Evolutionary conservation across 2,329 filamentous ascomycete species (phyloP).

Genomic region (Tolypocladium pustulatum): DNA sequence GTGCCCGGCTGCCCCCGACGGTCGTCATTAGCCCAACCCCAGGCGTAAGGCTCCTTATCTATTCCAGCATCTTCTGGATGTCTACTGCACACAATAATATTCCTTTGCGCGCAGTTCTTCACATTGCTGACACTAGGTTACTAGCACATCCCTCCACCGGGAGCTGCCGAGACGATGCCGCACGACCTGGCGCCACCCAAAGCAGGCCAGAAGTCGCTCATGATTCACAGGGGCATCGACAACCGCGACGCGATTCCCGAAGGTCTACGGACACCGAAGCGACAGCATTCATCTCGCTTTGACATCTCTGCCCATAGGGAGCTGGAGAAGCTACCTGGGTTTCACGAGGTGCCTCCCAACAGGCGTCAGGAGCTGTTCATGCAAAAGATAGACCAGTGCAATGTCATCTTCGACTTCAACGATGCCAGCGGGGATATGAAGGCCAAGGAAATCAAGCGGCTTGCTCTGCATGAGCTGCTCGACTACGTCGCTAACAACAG

Average conservation of each 20-base stretch:
- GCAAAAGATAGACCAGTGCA: constrained; percentile 99
- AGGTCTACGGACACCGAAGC: constrained; percentile 86
- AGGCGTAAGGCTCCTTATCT: constrained; percentile 49
- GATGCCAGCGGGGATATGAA: constrained; percentile 98
- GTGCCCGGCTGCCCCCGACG: constrained; percentile 57
- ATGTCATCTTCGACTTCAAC: constrained; percentile 99
- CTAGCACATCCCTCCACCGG: constrained; percentile 80
- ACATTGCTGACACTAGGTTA: background rate
- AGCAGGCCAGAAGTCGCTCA: constrained; percentile 75
- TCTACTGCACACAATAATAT: background rate
- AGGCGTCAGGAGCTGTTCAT: constrained; percentile 95
- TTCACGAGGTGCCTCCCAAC: constrained; percentile 94
- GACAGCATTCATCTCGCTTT: constrained; percentile 95
- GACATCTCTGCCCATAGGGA: constrained; percentile 96
- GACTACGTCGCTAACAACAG: constrained; percentile 98
- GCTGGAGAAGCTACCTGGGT: constrained; percentile 92
- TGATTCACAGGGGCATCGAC: constrained; percentile 75
- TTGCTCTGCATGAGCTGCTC: constrained; percentile 88
- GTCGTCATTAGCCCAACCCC: constrained; percentile 93
- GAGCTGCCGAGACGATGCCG: constrained; percentile 94
- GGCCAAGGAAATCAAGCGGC: constrained; percentile 96
- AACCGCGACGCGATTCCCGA: constrained; percentile 89
- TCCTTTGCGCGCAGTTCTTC: background rate
- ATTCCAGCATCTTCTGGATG: background rate
- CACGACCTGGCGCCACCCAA: constrained; percentile 93